These are phyloP conservation scores for Flaveria bidentis DNA, from an alignment of 129 eudicot species.

Conservation along the genomic window DNA sequence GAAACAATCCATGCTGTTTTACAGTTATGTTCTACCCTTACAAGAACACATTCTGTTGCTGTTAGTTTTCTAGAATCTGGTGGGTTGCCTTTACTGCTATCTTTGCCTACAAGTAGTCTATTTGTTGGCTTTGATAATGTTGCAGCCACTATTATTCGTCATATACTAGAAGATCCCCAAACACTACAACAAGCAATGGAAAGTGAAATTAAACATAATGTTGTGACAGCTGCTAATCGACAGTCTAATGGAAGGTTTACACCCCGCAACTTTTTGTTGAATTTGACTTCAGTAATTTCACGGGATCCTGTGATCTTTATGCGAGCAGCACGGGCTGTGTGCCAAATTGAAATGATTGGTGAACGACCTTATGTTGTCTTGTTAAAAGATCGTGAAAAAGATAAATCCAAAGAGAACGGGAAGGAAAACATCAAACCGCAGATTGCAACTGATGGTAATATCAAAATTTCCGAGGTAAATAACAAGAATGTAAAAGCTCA, in stretches of 20 bases:
- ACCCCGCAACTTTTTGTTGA: conserved; percentile 70
- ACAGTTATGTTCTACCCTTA: conserved; percentile 83
- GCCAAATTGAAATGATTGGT: conserved; percentile 92
- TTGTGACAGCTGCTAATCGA: conserved; percentile 65
- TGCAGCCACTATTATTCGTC: conserved; percentile 84
- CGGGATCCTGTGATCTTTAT: conserved; percentile 88
- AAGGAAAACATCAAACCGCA: conserved; percentile 70
- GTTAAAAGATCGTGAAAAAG: conserved; percentile 92
- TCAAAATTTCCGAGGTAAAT: conserved; percentile 62
- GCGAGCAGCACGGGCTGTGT: conserved; percentile 86
- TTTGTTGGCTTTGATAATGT: conserved; percentile 91
- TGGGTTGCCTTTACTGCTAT: conserved; percentile 77
- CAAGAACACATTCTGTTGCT: conserved; percentile 85
- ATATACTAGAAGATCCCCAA: conserved; percentile 96
- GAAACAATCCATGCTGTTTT: conserved; percentile 92
- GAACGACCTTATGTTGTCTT: conserved; percentile 85
- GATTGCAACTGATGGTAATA: conserved; percentile 48
- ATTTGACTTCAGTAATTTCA: conserved; percentile 66
- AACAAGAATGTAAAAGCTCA: conserved; percentile 65
- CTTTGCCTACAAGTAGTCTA: conserved; percentile 81
- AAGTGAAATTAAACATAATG: conserved; percentile 80
- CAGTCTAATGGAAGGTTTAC: conserved; percentile 90
- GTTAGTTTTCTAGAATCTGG: conserved; percentile 78
- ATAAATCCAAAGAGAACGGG: conserved; percentile 68
- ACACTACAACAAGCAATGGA: conserved; percentile 99